A percentile compares a stretch with the other conserved stretches of the same genome.
phyloP scores from a whole-genome alignment of 768 basidiomycete species.

The Lyophyllum semitale region DNA sequence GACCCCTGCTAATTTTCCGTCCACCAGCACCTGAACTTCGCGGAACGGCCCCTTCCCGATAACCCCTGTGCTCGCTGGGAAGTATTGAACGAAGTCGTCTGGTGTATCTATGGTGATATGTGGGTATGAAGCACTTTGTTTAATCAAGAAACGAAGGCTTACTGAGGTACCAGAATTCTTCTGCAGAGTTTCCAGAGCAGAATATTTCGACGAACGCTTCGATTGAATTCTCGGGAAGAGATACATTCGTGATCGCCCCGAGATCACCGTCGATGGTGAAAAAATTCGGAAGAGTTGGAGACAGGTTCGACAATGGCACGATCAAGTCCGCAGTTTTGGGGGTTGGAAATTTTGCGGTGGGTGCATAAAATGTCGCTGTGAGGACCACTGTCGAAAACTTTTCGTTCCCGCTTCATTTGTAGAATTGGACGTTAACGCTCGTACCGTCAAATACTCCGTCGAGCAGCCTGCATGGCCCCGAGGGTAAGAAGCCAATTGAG shows the following conservation, averaged over 20 bases:
- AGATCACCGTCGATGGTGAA: conserved; percentile 26
- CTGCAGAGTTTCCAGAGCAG: conserved; percentile 59
- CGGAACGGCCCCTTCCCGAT: conserved; percentile 57
- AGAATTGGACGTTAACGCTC: neutral
- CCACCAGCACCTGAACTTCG: conserved; percentile 61
- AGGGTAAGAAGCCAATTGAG: neutral
- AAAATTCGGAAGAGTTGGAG: conserved; percentile 46
- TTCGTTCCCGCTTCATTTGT: neutral
- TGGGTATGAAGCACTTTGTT: neutral
- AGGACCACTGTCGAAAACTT: conserved; percentile 40
- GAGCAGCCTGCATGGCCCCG: conserved; percentile 18
- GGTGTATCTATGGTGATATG: conserved; percentile 47
- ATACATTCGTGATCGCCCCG: conserved; percentile 41
- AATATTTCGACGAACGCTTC: conserved; percentile 60
- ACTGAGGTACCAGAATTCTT: conserved; percentile 64
- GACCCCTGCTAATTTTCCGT: conserved; percentile 51
- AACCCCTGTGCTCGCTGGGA: conserved; percentile 47
- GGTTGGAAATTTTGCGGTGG: conserved; percentile 43
- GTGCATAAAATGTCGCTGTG: conserved; percentile 59
- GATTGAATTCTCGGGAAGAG: conserved; percentile 52
- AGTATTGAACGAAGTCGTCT: conserved; percentile 46
- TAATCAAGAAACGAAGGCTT: conserved; percentile 5
- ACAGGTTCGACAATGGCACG: conserved; percentile 57
- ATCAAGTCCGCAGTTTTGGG: conserved; percentile 52
- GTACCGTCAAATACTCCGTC: conserved; percentile 30